Evolutionary conservation across 208 protist species (phyloP).

Genomic region (Trypanosoma cruzi): DNA sequence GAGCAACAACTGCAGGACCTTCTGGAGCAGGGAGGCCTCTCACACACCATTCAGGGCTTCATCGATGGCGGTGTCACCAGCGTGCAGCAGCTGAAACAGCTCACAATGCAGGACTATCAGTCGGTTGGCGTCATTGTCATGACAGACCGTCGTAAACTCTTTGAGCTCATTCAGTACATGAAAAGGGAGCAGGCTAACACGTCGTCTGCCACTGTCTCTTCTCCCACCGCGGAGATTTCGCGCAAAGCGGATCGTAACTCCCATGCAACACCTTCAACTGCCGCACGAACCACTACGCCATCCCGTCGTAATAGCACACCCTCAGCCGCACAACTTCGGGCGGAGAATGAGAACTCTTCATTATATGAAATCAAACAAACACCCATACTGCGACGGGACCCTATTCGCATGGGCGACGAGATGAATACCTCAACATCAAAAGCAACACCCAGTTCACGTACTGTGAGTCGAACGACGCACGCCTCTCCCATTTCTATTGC

Average conservation of each 20-base stretch:
- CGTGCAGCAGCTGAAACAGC: conserved; percentile 78
- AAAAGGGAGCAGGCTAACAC: conserved; percentile 67
- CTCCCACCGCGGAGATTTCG: conserved; percentile 2
- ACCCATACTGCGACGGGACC: conserved; percentile 51
- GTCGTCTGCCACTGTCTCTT: conserved; percentile 4
- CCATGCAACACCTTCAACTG: conserved; percentile 14
- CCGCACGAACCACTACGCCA: conserved; percentile 37
- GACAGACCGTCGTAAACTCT: conserved; percentile 91
- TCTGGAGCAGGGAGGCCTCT: conserved; percentile 77
- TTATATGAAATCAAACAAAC: conserved; percentile 32
- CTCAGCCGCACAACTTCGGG: conserved; percentile 15
- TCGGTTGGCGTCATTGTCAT: conserved; percentile 91
- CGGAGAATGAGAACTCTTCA: conserved; percentile 31
- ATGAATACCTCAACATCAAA: conserved; percentile 30
- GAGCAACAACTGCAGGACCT: conserved; percentile 79
- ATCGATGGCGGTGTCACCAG: conserved; percentile 74
- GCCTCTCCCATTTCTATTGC: conserved; percentile 55
- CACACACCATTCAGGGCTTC: conserved; percentile 81
- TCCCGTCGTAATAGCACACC: conserved; percentile 26
- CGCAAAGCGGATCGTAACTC: conserved; percentile 21
- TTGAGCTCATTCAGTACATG: conserved; percentile 92
- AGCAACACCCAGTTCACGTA: conserved; percentile 52
- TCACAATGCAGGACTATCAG: conserved; percentile 93
- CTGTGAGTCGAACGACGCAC: conserved; percentile 58
- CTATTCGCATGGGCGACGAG: conserved; percentile 33